These are phyloP conservation scores for Camelina laxa DNA, from an alignment of 345 rosid genomes.

Conservation along the genomic window DNA sequence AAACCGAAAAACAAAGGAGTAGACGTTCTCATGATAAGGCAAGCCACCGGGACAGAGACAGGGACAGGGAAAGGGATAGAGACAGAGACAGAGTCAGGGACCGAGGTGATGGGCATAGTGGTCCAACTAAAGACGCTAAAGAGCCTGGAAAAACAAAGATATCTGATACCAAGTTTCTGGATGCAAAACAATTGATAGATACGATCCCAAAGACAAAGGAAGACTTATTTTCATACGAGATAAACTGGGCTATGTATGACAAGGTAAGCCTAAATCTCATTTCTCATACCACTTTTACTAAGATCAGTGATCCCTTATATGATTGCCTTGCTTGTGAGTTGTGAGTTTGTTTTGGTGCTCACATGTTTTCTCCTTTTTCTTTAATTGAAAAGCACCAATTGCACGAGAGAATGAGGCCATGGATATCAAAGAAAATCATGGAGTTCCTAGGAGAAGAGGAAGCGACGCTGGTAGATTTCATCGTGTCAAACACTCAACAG, in stretches of 20 bases:
- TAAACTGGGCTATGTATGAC: conserved; percentile 91
- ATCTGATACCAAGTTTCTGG: conserved; percentile 76
- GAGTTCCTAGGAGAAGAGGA: conserved; percentile 99
- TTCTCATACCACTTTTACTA: no score
- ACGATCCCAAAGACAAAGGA: conserved; percentile 98
- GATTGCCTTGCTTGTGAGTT: no score
- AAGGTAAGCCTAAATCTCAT: conserved; percentile 55
- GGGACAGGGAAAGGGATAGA: conserved; percentile 52
- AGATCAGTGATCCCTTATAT: no score
- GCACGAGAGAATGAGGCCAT: conserved; percentile 96
- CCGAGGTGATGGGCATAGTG: conserved; percentile 58
- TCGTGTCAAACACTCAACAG: conserved; percentile 78
- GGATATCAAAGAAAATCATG: conserved; percentile 95
- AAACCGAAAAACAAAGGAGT: conserved; percentile 74
- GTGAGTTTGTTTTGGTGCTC: conserved; percentile 28
- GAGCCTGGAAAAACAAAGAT: conserved; percentile 62
- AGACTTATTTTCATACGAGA: conserved; percentile 85
- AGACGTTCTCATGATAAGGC: conserved; percentile 75
- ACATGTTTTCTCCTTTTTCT: neutral
- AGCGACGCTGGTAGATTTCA: conserved; percentile 83
- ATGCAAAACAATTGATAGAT: conserved; percentile 97
- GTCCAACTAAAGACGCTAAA: conserved; percentile 39
- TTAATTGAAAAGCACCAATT: conserved; percentile 59
- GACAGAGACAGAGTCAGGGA: conserved; percentile 65
- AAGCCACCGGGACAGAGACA: conserved; percentile 70